A percentile compares a stretch with the other conserved stretches of the same genome.
phyloP scores from a whole-genome alignment of 768 basidiomycete species.

The Boletales sp. region DNA sequence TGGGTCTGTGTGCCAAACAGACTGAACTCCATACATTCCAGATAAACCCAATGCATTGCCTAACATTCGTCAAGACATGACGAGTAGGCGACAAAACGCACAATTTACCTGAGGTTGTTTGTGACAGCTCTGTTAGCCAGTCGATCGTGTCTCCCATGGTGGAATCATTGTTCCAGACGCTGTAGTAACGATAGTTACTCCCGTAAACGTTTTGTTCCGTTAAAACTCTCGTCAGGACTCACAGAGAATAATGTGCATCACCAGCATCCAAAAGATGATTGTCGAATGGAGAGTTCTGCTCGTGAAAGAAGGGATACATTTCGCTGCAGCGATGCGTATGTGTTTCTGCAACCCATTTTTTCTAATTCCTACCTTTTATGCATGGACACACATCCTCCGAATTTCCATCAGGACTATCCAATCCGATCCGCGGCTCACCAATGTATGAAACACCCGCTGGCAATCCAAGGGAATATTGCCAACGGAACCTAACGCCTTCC shows the following conservation, averaged over 20 bases:
- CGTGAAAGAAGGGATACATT: background rate
- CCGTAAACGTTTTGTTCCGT: background rate
- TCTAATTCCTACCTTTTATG: slow-evolving; percentile 14
- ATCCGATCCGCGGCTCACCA: slow-evolving; percentile 4
- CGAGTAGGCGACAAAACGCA: background rate
- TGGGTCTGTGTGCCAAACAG: background rate
- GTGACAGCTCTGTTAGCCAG: background rate
- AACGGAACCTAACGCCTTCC: background rate
- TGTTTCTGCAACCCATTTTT: background rate
- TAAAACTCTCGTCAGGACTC: background rate
- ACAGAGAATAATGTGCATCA: background rate
- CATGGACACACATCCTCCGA: background rate
- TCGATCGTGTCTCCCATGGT: background rate
- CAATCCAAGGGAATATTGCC: background rate
- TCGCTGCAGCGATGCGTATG: background rate
- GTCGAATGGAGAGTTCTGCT: background rate
- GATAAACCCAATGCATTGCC: slow-evolving; percentile 2
- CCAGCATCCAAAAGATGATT: background rate
- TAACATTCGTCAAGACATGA: background rate
- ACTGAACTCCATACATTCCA: background rate
- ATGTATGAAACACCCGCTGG: background rate
- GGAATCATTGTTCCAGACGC: background rate
- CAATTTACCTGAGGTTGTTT: background rate
- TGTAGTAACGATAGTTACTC: background rate
- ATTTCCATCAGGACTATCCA: too few relatives aligned